Conservation (phyloP, 345 rosid species). For the Luvunga scandens region DNA sequence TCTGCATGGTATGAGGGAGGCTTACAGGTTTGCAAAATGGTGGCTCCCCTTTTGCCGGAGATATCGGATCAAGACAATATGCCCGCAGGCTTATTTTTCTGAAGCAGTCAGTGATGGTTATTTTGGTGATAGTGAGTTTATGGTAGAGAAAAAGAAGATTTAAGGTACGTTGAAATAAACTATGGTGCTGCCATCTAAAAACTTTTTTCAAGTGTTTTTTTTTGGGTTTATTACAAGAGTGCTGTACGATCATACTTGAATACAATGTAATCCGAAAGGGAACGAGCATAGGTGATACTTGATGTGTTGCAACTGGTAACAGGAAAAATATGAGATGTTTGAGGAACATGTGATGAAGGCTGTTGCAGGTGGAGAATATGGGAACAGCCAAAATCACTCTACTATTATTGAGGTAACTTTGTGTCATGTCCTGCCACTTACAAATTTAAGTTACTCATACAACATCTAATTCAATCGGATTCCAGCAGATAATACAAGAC, state of each 20-base stretch:
- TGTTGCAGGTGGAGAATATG: background rate
- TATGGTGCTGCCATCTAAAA: background rate
- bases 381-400: slow-evolving; percentile 24
- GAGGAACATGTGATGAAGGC: slow-evolving; percentile 18
- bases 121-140: slow-evolving; percentile 5
- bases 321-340: slow-evolving; percentile 23
- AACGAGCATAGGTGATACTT: background rate
- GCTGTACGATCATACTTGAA: background rate
- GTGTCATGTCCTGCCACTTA: too few species aligned
- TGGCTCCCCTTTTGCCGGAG: slow-evolving; percentile 57
- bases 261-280: background rate
- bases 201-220: background rate
- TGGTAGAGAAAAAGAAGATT: slow-evolving; percentile 18
- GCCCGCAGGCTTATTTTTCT: slow-evolving; percentile 19
- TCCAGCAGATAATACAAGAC: background rate
- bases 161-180: slow-evolving; percentile 14
- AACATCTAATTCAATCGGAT: background rate
- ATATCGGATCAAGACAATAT: too few species aligned
- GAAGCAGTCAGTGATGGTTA: background rate
- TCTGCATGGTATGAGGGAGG: slow-evolving; percentile 33
- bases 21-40: slow-evolving; percentile 32
- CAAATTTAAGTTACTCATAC: background rate
- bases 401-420: slow-evolving; percentile 27
- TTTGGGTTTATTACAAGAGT: too few species aligned
- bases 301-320: background rate